phyloP scores from a whole-genome alignment of 371 early-diverging fungal species.

The Mucor ambiguus region DNA sequence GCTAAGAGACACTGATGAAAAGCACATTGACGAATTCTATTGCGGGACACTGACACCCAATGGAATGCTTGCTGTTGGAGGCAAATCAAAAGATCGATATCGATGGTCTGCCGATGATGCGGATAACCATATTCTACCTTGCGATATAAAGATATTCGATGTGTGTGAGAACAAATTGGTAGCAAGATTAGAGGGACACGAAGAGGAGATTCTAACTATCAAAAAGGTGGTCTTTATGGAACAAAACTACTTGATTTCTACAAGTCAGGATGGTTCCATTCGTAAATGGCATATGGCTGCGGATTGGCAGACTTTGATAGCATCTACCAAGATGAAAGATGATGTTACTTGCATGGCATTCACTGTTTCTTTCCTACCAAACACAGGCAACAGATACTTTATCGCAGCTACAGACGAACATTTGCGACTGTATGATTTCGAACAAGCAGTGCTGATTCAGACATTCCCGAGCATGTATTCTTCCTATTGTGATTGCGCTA shows the following conservation, averaged over 20 bases:
- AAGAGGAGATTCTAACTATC: slow-evolving; percentile 84
- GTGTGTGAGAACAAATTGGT: slow-evolving; percentile 72
- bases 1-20: slow-evolving; percentile 76
- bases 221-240: slow-evolving; percentile 75
- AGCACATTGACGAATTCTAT: slow-evolving; percentile 89
- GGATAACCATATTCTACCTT: slow-evolving; percentile 90
- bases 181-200: slow-evolving; percentile 74
- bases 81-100: slow-evolving; percentile 78
- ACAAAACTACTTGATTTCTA: slow-evolving; percentile 80
- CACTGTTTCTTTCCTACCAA: slow-evolving; percentile 89
- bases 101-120: slow-evolving; percentile 87
- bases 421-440: slow-evolving; percentile 88
- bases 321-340: slow-evolving; percentile 70
- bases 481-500: slow-evolving; percentile 90
- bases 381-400: slow-evolving; percentile 91
- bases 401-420: slow-evolving; percentile 87
- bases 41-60: slow-evolving; percentile 74
- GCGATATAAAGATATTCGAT: slow-evolving; percentile 89
- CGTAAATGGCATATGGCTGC: slow-evolving; percentile 81
- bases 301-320: slow-evolving; percentile 70
- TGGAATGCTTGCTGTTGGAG: slow-evolving; percentile 26
- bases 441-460: slow-evolving; percentile 72
- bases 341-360: slow-evolving; percentile 94
- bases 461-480: slow-evolving; percentile 82
- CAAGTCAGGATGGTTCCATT: slow-evolving; percentile 93